Evolutionary conservation across 305 asterid species (phyloP).

Genomic region (Stenogyne calaminthoides): DNA sequence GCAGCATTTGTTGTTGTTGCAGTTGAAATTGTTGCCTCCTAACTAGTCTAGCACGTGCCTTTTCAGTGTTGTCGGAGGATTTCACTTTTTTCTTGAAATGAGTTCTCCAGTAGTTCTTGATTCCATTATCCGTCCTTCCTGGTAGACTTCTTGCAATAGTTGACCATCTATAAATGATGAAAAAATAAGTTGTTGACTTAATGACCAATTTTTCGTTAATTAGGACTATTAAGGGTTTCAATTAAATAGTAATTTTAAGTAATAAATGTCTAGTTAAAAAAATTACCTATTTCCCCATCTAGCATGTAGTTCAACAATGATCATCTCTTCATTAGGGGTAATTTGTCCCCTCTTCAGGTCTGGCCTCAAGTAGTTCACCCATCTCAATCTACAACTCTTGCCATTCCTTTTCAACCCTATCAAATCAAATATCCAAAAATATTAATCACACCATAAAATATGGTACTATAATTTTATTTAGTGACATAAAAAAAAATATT

Average conservation of each 20-base stretch:
- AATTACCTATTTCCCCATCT: slow-evolving; percentile 85
- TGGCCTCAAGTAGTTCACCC: slow-evolving; percentile 95
- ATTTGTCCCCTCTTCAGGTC: slow-evolving; percentile 82
- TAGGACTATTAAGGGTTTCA: too few species aligned
- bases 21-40: slow-evolving; percentile 66
- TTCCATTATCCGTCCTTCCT: slow-evolving; percentile 82
- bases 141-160: slow-evolving; percentile 83
- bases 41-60: slow-evolving; percentile 48
- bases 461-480: too few species aligned
- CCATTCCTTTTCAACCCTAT: slow-evolving; percentile 85
- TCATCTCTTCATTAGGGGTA: slow-evolving; percentile 72
- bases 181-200: not conserved
- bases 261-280: not conserved
- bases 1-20: slow-evolving; percentile 48
- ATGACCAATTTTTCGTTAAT: too few species aligned
- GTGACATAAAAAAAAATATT: too few species aligned
- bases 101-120: slow-evolving; percentile 87
- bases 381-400: slow-evolving; percentile 86
- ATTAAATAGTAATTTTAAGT: too few species aligned
- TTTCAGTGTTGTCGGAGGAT: slow-evolving; percentile 38
- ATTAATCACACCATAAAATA: not conserved
- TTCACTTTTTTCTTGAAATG: slow-evolving; percentile 74
- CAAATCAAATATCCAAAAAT: not conserved
- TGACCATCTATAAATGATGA: slow-evolving; percentile 65
- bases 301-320: slow-evolving; percentile 75